Base-by-base conservation (phyloP, 805 yeast species). In the Metschnikowia lochheadii region DNA sequence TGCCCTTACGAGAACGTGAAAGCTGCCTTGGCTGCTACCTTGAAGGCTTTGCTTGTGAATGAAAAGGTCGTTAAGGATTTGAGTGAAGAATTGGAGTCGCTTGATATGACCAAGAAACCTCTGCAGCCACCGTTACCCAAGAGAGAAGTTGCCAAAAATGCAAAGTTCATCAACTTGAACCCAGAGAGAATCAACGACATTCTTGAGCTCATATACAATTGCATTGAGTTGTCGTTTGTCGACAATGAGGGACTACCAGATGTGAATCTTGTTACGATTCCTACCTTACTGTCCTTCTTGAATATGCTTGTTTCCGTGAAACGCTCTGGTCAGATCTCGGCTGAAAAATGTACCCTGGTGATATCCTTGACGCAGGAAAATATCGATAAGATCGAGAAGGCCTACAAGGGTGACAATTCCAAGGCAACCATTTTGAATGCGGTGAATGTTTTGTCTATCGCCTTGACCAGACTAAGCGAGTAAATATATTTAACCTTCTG, bases 1-100 rank as follows among this genome's bases (percentile, higher is more conserved):
- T 86, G 92, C 60, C 91, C 94, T 1, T 81, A 76, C 60, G 81
- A 76, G 37, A 77, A 78, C 37, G 79, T 81, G 20, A 82, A 82
- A 57, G 74, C 84, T 21, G 82, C 82, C 3, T 67, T 82, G 35
- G 77, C 89, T 15, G 81, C 84, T 3, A 81, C 89, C 21, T 75
- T 89, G 60, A 89, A 85, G 63, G 89, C 84, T 57, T 72, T 89
- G 54, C 64, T 83, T 56, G 58, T 77, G 5, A 49, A 51, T 37
- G 59, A 60, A 15, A 59, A 54, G 56, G 29, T 37, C 6, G 49
- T 40, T 2, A 49, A 50, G 7, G 57, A 49, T 5, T 40, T 56
- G 17, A 41, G 48, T 18, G 59, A 57, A 11, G 47, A 56, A 4
- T 37, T 53, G 44, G 18, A 31, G n/a, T 49, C 43, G 48, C 48